Conservation (phyloP, 2,329 filamentous ascomycete genomes). For the Pseudogymnoascus sp. region DNA sequence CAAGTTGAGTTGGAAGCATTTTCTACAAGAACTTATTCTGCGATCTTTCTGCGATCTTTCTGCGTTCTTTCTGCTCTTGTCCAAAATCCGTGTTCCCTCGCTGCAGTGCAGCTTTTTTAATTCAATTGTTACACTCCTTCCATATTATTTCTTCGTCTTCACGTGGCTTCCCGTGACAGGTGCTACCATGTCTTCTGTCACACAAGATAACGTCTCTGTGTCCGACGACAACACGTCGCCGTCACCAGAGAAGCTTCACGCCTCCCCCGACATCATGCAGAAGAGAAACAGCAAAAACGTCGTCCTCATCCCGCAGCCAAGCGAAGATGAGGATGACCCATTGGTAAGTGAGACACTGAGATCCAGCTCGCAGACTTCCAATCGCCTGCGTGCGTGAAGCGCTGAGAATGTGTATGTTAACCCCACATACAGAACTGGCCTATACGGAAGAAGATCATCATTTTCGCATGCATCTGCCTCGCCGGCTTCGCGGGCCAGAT, state of each 20-base stretch:
- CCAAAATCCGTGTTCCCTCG: neutral
- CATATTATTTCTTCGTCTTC: neutral
- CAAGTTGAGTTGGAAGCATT: neutral
- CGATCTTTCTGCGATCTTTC: neutral
- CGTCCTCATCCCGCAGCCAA: conserved; percentile 42
- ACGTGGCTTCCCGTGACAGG: neutral
- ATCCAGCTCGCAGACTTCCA: neutral
- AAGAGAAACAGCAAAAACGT: conserved; percentile 1
- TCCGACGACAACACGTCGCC: neutral
- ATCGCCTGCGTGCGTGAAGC: neutral
- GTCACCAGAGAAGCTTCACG: conserved; percentile 5
- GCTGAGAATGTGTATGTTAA: neutral
- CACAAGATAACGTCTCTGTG: neutral
- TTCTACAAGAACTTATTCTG: neutral
- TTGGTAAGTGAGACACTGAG: conserved; percentile 25
- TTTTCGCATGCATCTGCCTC: conserved; percentile 1
- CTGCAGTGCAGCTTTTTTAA: neutral
- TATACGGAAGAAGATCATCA: conserved; percentile 4
- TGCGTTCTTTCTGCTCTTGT: neutral
- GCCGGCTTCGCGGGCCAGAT: conserved; percentile 7
- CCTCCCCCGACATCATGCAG: neutral
- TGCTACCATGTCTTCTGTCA: neutral
- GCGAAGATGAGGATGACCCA: conserved; percentile 41
- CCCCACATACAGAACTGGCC: neutral
- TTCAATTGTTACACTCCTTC: neutral